Evolutionary conservation across 768 basidiomycete species (phyloP).

Genomic region (Leccinum obscurum): DNA sequence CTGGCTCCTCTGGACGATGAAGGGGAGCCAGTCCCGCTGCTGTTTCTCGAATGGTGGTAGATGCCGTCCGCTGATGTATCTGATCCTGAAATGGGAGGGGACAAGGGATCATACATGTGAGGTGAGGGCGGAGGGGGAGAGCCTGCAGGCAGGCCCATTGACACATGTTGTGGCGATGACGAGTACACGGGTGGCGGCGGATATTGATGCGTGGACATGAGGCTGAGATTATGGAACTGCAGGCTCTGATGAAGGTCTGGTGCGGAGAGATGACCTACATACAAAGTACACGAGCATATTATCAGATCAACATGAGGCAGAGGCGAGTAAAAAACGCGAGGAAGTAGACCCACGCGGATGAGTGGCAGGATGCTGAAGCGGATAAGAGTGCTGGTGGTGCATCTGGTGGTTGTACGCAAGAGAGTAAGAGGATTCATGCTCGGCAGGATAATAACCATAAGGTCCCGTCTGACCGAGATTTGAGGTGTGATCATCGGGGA

Average conservation of each 20-base stretch:
- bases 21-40: conserved; percentile 71
- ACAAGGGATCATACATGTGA: conserved; percentile 81
- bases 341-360: conserved; percentile 71
- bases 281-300: conserved; percentile 50
- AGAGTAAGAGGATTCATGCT: conserved; percentile 56
- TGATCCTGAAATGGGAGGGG: conserved; percentile 86
- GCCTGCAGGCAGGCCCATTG: conserved; percentile 59
- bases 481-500: conserved; percentile 49
- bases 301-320: conserved; percentile 68
- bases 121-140: conserved; percentile 76
- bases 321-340: conserved; percentile 41
- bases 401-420: conserved; percentile 52
- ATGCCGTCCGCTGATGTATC: conserved; percentile 84
- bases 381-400: conserved; percentile 50
- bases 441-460: conserved; percentile 54
- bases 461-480: conserved; percentile 40
- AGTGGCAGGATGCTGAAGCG: conserved; percentile 55
- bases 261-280: conserved; percentile 61
- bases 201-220: conserved; percentile 71
- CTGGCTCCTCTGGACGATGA: conserved; percentile 74
- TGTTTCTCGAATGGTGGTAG: conserved; percentile 75
- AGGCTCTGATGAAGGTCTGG: conserved; percentile 68
- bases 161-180: conserved; percentile 65
- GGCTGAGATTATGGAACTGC: conserved; percentile 60
- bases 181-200: conserved; percentile 57